Percentiles rank a stretch among this genome's conserved stretches.
Conservation (phyloP, 2,329 filamentous ascomycete species). For the Sclerotinia sclerotiorum region DNA sequence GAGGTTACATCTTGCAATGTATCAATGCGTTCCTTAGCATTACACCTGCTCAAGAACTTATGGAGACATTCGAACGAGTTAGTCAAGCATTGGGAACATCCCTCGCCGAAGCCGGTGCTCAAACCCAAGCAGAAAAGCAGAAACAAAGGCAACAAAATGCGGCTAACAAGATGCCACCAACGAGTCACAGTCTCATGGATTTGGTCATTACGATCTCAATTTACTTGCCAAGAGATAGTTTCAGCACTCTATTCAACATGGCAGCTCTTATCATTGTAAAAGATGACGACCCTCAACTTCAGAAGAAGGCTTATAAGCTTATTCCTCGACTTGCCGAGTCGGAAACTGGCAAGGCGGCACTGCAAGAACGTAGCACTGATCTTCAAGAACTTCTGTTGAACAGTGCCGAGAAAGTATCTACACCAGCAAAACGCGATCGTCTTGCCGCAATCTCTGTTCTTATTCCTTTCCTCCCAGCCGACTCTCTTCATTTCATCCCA, state of each 20-base stretch:
- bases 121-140: conserved; percentile 64
- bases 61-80: conserved; percentile 85
- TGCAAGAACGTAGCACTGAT: conserved; percentile 72
- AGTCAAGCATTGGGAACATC: conserved; percentile 78
- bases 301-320: conserved; percentile 99
- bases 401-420: conserved; percentile 80
- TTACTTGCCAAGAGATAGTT: conserved; percentile 86
- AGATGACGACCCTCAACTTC: conserved; percentile 82
- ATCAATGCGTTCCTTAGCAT: conserved; percentile 95
- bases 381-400: conserved; percentile 78
- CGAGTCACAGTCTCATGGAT: conserved; percentile 93
- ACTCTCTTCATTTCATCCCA: conserved; percentile 89
- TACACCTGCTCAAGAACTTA: conserved; percentile 73
- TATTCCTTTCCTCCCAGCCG: conserved; percentile 72
- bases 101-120: conserved; percentile 57
- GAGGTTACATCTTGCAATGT: conserved; percentile 87
- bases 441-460: conserved; percentile 79
- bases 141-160: conserved; percentile 57
- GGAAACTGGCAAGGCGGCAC: conserved; percentile 70
- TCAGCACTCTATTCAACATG: conserved; percentile 81
- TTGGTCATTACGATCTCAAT: conserved; percentile 94
- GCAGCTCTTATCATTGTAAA: conserved; percentile 79
- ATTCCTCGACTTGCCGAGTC: conserved; percentile 88
- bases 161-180: conserved; percentile 79
- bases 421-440: conserved; percentile 82